Evolutionary conservation across 2,329 filamentous ascomycete species (phyloP).

Genomic region (Colletotrichum incanum): DNA sequence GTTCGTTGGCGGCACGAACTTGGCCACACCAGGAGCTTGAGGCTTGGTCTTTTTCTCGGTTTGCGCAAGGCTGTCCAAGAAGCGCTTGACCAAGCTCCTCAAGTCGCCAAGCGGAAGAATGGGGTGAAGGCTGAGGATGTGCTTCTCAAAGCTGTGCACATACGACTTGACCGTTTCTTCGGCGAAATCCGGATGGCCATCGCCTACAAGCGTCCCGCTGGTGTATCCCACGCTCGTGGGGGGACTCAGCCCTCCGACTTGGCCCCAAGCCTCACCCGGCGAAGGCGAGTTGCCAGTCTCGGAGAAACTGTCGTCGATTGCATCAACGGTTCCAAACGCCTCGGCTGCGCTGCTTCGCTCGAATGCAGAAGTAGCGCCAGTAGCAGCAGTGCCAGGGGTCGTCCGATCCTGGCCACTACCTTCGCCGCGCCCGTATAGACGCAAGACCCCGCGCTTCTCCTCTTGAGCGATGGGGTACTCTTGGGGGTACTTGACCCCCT

Average conservation of each 20-base stretch:
- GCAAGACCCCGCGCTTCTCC: conserved; percentile 80
- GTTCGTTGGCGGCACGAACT: conserved; percentile 48
- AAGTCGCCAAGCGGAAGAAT: conserved; percentile 71
- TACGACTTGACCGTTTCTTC: conserved; percentile 66
- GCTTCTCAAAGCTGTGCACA: conserved; percentile 70
- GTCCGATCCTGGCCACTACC: conserved; percentile 71
- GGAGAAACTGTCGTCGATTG: conserved; percentile 61
- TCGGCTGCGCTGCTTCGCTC: conserved; percentile 50
- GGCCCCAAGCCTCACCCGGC: conserved; percentile 72
- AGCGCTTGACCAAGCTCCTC: conserved; percentile 67
- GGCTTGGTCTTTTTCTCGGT: conserved; percentile 30
- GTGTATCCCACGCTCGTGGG: conserved; percentile 54
- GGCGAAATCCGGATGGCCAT: conserved; percentile 70
- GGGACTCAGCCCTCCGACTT: conserved; percentile 67
- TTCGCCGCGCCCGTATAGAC: conserved; percentile 85
- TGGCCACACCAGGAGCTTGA: conserved; percentile 46
- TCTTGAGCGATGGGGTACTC: conserved; percentile 86
- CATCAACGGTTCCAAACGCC: conserved; percentile 58
- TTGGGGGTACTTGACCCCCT: conserved; percentile 70
- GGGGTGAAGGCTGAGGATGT: conserved; percentile 78
- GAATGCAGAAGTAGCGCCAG: background rate
- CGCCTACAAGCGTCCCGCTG: conserved; percentile 57
- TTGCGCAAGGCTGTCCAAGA: conserved; percentile 65
- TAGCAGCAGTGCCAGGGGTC: conserved; percentile 42
- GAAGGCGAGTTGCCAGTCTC: conserved; percentile 70